Base-by-base conservation (phyloP, 2,329 filamentous ascomycete genomes). In the Colletotrichum siamense region DNA sequence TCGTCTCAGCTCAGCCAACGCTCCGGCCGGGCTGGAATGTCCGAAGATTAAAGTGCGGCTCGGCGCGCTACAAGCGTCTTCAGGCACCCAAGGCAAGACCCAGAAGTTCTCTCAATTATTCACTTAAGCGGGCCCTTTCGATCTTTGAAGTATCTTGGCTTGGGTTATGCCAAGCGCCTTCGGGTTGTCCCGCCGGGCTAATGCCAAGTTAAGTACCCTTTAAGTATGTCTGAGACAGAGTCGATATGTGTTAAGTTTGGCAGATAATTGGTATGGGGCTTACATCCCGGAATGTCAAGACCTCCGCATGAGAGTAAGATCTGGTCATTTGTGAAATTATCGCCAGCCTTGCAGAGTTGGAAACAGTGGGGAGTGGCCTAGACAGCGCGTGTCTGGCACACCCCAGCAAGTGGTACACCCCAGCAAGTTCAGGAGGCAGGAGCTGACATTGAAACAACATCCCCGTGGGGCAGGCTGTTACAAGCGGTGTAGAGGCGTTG, bases 341-440 rank as follows among this genome's bases (percentile, higher is more conserved):
- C 44, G 4, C 1, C n/a, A 52, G n/a, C 10, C 44, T 52, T 13
- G n/a, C 6, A 22, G 6, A 52, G n/a, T 0, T 52, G 6, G 3
- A 0, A 1, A 52, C 44, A 13, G 44, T 13, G 12, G 6, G 1
- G 10, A 7, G 44, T 22, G 44, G 10, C 2, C 0, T 4, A 2
- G 4, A 52, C 12, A 2, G n/a, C 44, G n/a, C 6, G n/a, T 0
- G 44, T 0, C 44, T 22, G 44, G 44, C 44, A 22, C 3, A 0
- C n/a, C 4, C n/a, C 44, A 52, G 44, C 1, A 13, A 22, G 44
- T 22, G n/a, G 39, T 9, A 9, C 39, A n/a, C 39, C 0, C 4
- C 1, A 44, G 39, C 5, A 44, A 44, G 0, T 44, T 8, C 26
- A 28, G 26, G 26, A n/a, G 5, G 3, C 5, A n/a, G n/a, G 44